phyloP scores from a whole-genome alignment of 2,329 filamentous ascomycete species.

The Teratosphaeria epicoccoides region DNA sequence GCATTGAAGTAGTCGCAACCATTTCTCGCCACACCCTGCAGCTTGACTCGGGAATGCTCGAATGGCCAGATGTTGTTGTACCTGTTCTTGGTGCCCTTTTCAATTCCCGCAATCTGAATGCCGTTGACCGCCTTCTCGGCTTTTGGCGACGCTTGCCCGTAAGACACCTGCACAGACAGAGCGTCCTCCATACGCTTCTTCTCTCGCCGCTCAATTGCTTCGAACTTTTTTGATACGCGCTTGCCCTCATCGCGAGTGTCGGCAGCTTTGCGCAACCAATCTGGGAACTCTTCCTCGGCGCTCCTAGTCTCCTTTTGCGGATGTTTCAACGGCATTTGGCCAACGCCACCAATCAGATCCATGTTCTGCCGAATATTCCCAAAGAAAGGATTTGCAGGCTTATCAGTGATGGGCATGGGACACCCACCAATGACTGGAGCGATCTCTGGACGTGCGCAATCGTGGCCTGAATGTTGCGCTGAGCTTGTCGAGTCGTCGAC shows the following conservation, averaged over 20 bases:
- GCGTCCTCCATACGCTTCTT: conserved; percentile 88
- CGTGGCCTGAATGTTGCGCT: conserved; percentile 24
- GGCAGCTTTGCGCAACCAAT: conserved; percentile 64
- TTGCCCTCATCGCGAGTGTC: conserved; percentile 63
- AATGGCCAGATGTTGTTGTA: conserved; percentile 98
- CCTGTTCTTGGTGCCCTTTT: conserved; percentile 88
- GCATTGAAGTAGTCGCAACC: conserved; percentile 93
- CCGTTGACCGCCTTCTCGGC: conserved; percentile 19
- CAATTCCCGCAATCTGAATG: conserved; percentile 78
- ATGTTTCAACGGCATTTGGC: conserved; percentile 57
- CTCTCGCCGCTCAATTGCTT: conserved; percentile 73
- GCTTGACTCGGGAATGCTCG: conserved; percentile 78
- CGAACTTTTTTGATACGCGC: conserved; percentile 68
- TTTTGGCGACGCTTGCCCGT: conserved; percentile 33
- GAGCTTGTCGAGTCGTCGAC: conserved; percentile 8
- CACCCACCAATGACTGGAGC: conserved; percentile 84
- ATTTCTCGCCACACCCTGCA: conserved; percentile 56
- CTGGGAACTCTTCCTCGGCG: conserved; percentile 49
- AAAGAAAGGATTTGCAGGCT: conserved; percentile 79
- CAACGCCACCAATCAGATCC: conserved; percentile 86
- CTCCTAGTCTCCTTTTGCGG: conserved; percentile 42
- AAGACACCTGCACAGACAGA: conserved; percentile 50
- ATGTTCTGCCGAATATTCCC: conserved; percentile 93
- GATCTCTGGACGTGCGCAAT: conserved; percentile 39
- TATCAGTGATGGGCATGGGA: conserved; percentile 59